These are phyloP conservation scores for Eucalyptus coolabah DNA, from an alignment of 345 rosid species.

Conservation along the genomic window DNA sequence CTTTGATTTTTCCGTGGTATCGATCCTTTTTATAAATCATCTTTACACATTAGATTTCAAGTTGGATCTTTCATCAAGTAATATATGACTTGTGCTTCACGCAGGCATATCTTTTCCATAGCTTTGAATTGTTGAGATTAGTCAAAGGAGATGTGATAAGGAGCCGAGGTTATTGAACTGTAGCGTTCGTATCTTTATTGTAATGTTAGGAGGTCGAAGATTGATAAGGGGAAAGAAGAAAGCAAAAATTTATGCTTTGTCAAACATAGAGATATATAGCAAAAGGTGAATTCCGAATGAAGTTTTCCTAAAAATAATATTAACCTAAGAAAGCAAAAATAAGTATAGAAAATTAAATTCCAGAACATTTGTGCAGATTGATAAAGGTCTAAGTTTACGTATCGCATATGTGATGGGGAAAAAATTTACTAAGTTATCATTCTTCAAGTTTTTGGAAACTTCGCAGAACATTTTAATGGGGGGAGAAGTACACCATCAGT, in stretches of 20 bases:
- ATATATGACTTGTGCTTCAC: background rate
- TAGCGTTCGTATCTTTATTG: background rate
- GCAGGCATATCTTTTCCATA: background rate
- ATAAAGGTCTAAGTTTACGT: background rate
- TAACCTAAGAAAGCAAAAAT: background rate
- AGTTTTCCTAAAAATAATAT: background rate
- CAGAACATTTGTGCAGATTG: background rate
- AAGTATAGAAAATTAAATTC: background rate
- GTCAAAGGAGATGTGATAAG: background rate
- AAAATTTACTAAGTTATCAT: no score
- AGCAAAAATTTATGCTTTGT: background rate
- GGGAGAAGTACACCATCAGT: no score
- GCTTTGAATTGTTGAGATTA: background rate
- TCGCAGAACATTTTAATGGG: rapidly evolving
- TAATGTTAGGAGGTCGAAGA: background rate
- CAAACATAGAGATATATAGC: background rate
- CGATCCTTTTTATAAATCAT: no score
- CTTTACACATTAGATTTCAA: no score
- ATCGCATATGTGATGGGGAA: background rate
- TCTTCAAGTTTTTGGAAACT: background rate
- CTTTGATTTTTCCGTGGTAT: no score
- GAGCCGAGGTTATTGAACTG: background rate
- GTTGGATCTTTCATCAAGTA: background rate
- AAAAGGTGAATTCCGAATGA: background rate
- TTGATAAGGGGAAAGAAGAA: background rate